Evolutionary conservation across 495 filamentous ascomycete genomes (phyloP).

Genomic region (Staphylotrichum longicolle): DNA sequence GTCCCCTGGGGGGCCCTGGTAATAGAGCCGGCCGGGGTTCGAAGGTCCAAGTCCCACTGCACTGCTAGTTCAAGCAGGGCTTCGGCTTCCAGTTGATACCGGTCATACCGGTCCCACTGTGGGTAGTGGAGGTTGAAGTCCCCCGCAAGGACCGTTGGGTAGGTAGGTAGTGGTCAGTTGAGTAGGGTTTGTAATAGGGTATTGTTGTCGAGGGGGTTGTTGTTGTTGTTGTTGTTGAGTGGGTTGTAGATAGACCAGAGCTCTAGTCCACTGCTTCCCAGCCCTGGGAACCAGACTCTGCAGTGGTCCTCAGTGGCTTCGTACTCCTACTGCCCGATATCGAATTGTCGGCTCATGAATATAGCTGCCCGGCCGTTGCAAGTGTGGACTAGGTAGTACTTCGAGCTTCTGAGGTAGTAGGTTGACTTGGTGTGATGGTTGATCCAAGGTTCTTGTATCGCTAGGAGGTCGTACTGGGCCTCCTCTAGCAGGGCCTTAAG

Average conservation of each 20-base stretch:
- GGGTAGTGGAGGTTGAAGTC: neutral
- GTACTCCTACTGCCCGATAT: constrained; percentile 1
- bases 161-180: neutral
- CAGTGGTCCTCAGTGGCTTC: neutral
- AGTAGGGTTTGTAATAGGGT: no score
- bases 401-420: constrained; percentile 1
- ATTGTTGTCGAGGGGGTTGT: neutral
- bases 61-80: neutral
- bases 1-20: neutral
- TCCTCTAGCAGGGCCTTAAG: constrained; percentile 8
- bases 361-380: constrained; percentile 10
- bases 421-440: constrained; percentile 7
- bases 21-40: neutral
- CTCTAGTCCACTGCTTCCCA: neutral
- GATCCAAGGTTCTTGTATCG: constrained; percentile 13
- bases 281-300: neutral
- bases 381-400: constrained; percentile 1
- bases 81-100: neutral
- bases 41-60: neutral
- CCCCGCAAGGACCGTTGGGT: neutral
- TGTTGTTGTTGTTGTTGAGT: neutral
- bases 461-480: constrained; percentile 7
- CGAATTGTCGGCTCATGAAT: constrained; percentile 4
- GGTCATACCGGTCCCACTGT: neutral
- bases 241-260: constrained; percentile 13